Base-by-base conservation (phyloP, 2,329 filamentous ascomycete genomes). In the Orbilia quercus region DNA sequence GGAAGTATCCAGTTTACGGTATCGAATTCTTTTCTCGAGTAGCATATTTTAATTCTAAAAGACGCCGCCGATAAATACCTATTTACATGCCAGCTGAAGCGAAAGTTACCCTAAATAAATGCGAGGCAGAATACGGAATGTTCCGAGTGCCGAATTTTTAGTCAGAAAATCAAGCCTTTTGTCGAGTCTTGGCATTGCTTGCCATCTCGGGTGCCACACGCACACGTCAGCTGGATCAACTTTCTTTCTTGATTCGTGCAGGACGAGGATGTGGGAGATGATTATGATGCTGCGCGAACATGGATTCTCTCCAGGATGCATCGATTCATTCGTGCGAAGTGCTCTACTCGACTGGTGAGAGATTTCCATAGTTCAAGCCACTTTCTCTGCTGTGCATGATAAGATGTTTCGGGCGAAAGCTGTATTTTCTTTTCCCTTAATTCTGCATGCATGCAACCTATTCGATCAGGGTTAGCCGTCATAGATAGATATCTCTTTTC, bases 201-300 rank as follows among this genome's bases (percentile, higher is more conserved):
- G 12, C n/a, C 18, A 7, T 14, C 34, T 22, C n/a, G 18, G 42
- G 51, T 51, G 58, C 50, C 69, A 73, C 54, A 73, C 58, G 67
- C 59, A 72, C 66, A 72, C 67, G 67, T 72, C 67, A 72, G 67
- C 67, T 65, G 67, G 47, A 14, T 23, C 65, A 34, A 38, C 14
- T 44, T 54, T 47, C 36, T 36, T 48, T 59, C 55, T 36, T 59
- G 55, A 48, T 59, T 59, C 40, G 55, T 36, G 14, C 25, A 40
- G 18, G 53, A 20, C 34, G 38, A 12, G 23, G n/a, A 40, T 4
- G 4, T 18, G 44, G n/a, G 7, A 31, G 50, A 50, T 40, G 42
- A 60, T 25, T 48, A 59, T 12, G 58, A 66, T 59, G 63, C 44
- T 67, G 63, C 54, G 53, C 31, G 34, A 51, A 53, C 9, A 45